phyloP scores from a whole-genome alignment of 164 flowering plant genomes.

The Macadamia integrifolia region DNA sequence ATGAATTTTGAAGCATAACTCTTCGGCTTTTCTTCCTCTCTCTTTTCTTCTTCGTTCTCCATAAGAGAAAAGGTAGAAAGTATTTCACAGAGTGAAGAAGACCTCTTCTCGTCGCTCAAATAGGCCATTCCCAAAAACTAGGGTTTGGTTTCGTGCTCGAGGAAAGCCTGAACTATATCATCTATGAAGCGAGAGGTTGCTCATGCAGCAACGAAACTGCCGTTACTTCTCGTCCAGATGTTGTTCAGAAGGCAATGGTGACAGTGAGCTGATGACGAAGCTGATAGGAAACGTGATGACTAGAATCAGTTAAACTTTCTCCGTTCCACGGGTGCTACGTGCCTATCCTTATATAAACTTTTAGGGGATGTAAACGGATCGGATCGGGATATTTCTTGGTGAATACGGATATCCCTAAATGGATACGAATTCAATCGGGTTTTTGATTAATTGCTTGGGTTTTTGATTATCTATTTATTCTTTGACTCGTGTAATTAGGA shows the following conservation, averaged over 20 bases:
- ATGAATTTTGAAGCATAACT: constrained; percentile 10
- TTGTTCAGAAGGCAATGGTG: neutral
- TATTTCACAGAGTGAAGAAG: neutral
- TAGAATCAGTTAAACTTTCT: too few relatives aligned
- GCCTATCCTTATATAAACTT: too few relatives aligned
- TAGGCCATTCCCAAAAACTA: constrained; percentile 18
- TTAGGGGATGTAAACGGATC: too few relatives aligned
- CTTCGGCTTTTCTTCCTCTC: neutral
- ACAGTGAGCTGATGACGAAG: too few relatives aligned
- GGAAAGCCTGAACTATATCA: constrained; percentile 1
- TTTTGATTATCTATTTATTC: too few relatives aligned
- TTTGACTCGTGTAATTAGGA: too few relatives aligned
- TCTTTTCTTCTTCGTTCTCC: neutral
- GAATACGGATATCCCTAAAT: too few relatives aligned
- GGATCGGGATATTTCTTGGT: too few relatives aligned
- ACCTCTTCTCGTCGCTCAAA: constrained; percentile 11
- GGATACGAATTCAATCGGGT: too few relatives aligned
- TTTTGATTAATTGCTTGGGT: too few relatives aligned
- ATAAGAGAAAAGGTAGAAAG: neutral
- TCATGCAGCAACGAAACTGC: neutral
- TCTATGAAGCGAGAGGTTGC: neutral
- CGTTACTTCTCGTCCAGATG: neutral
- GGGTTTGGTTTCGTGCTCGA: constrained; percentile 13
- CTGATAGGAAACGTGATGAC: too few relatives aligned
- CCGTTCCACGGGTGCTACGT: too few relatives aligned